Evolutionary conservation across 1,139 yeast species (phyloP).

Genomic region (Taphrina flavorubra): DNA sequence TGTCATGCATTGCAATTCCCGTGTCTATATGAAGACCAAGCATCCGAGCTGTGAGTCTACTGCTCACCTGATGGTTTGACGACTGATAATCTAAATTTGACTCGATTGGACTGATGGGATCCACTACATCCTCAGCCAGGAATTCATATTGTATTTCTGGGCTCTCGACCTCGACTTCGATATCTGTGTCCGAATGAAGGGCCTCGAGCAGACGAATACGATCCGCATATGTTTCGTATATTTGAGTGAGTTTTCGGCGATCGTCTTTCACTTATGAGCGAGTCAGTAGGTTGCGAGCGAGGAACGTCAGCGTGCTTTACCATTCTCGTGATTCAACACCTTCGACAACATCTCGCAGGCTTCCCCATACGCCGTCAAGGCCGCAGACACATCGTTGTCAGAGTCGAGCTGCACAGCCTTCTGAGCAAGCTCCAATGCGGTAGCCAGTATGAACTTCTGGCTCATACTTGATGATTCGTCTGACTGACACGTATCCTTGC

Average conservation of each 20-base stretch:
- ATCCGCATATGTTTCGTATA: constrained; percentile 36
- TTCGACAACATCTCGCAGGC: constrained; percentile 25
- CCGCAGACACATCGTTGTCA: constrained; percentile 18
- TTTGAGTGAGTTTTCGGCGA: constrained; percentile 19
- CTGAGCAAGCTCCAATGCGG: constrained; percentile 29
- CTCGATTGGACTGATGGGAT: background rate
- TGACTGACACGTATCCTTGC: background rate
- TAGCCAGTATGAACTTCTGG: constrained; percentile 21
- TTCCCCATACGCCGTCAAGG: constrained; percentile 21
- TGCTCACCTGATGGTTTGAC: background rate
- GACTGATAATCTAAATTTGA: background rate
- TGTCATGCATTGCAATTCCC: background rate
- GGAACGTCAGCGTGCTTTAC: background rate
- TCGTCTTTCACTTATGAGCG: constrained; percentile 8
- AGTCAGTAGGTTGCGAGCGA: background rate
- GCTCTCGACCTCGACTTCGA: background rate
- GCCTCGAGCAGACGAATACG: constrained; percentile 21
- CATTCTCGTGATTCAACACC: constrained; percentile 14
- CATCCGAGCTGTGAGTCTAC: background rate
- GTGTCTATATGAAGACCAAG: background rate
- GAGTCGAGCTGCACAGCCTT: constrained; percentile 31
- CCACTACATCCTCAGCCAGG: background rate
- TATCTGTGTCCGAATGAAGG: background rate
- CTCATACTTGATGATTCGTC: constrained; percentile 1
- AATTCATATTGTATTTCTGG: background rate